A percentile compares a stretch with the other conserved stretches of the same genome.
phyloP scores from a whole-genome alignment of 2,329 filamentous ascomycete species.

The Xylariaceae sp. region DNA sequence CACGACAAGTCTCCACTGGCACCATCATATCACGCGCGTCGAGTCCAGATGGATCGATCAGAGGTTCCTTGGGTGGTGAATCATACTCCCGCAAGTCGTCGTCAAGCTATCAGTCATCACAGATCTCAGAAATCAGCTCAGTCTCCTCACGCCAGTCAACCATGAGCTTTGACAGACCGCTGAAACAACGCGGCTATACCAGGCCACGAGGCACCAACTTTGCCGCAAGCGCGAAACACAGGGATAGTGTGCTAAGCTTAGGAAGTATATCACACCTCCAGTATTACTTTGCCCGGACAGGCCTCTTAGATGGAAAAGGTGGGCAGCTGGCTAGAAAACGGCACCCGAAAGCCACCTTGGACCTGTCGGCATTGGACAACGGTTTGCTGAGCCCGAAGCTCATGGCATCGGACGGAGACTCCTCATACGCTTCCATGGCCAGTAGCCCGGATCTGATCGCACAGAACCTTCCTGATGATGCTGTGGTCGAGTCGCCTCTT shows the following conservation, averaged over 20 bases:
- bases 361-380: slow-evolving; percentile 50
- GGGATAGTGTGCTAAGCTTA: slow-evolving; percentile 92
- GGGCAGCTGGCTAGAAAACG: slow-evolving; percentile 74
- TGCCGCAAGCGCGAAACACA: slow-evolving; percentile 78
- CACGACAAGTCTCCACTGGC: slow-evolving; percentile 59
- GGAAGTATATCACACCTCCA: slow-evolving; percentile 96
- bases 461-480: slow-evolving; percentile 35
- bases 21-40: slow-evolving; percentile 56
- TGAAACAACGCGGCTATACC: slow-evolving; percentile 73
- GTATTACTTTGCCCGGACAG: slow-evolving; percentile 96
- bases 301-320: slow-evolving; percentile 87
- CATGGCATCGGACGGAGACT: slow-evolving; percentile 48
- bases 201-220: slow-evolving; percentile 84
- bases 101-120: slow-evolving; percentile 47
- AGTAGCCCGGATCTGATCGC: slow-evolving; percentile 52
- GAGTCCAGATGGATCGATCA: slow-evolving; percentile 43
- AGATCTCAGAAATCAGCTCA: slow-evolving; percentile 40
- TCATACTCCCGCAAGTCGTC: slow-evolving; percentile 60
- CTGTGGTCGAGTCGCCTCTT: slow-evolving; percentile 45
- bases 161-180: slow-evolving; percentile 37
- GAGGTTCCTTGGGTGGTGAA: slow-evolving; percentile 53
- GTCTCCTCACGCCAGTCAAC: slow-evolving; percentile 44
- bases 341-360: slow-evolving; percentile 53
- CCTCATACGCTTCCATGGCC: slow-evolving; percentile 55
- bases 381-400: slow-evolving; percentile 38